Base-by-base conservation (phyloP, 2,329 filamentous ascomycete species). In the Berkeleyomyces rouxiae region DNA sequence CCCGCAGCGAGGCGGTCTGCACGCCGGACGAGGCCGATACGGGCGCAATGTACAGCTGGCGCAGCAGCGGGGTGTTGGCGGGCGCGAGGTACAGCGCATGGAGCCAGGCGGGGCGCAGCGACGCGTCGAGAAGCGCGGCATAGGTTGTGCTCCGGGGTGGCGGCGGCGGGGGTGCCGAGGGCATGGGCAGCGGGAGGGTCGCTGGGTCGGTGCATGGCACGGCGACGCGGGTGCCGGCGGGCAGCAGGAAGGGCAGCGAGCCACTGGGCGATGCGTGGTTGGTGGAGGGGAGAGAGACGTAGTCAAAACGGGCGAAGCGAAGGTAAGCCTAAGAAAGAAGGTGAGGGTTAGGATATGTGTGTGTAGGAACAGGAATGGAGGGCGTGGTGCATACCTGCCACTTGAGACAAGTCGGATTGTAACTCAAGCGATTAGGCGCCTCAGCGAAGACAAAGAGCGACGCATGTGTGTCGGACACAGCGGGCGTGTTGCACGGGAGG, bases 221-320 rank as follows among this genome's bases (percentile, higher is more conserved):
- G 23, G 70, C 68, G 49, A 64, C 59, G 23, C 46, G 46, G 36
- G 72, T 65, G 68, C 69, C 61, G 67, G 71, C 7, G 7, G 88
- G 86, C 7, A 92, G 79, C 51, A 99, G 79, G 74, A 95, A 97
- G 0, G 93, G 93, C 11, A 97, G 79, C n/a, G 85, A 79, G 64
- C 92, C 91, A 31, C 85, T 86, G 0, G 92, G 92, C 1, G 91
- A 96, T 60, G 92, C 90, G 76, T 97, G 93, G 73, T 97, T 97
- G 68, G 83, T 95, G 3, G 90, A 95, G 3, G 88, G 75, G 5
- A 83, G 76, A 60, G 86, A 76, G 61, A 77, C 77, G 71, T 91
- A 86, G 3, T 82, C 74, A 64, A 96, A 77, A 47, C 80, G 80
- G 59, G 84, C 80, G 68, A 96, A 88, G 68, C 83, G 88, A 66